Evolutionary conservation across 2,329 filamentous ascomycete genomes (phyloP).

Genomic region (Trichoderma hamatum): DNA sequence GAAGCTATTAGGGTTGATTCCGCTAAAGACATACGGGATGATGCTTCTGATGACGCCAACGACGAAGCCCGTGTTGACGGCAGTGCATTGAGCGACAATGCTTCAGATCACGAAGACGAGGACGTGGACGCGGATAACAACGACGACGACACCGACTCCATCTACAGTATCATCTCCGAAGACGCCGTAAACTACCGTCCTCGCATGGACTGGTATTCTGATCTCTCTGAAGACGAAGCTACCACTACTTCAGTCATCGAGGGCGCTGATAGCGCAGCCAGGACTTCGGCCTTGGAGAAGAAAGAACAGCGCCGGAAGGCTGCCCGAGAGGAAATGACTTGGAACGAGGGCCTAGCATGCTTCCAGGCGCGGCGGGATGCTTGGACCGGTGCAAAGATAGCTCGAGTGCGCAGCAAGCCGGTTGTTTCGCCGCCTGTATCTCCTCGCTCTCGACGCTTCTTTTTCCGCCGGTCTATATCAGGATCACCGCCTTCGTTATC

Average conservation of each 20-base stretch:
- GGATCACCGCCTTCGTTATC: slow-evolving; percentile 43
- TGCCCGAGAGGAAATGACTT: slow-evolving; percentile 66
- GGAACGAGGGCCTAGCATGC: slow-evolving; percentile 81
- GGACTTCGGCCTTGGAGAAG: slow-evolving; percentile 50
- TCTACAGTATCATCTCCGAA: slow-evolving; percentile 62
- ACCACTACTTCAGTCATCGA: slow-evolving; percentile 50
- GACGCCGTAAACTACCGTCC: slow-evolving; percentile 54
- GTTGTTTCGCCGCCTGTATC: slow-evolving; percentile 46
- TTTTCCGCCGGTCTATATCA: slow-evolving; percentile 52
- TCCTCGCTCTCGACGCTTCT: slow-evolving; percentile 53
- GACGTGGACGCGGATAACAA: slow-evolving; percentile 46
- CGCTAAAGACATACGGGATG: slow-evolving; percentile 35
- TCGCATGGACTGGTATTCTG: slow-evolving; percentile 60
- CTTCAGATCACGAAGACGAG: slow-evolving; percentile 41
- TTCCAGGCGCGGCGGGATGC: slow-evolving; percentile 77
- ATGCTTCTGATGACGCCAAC: slow-evolving; percentile 41
- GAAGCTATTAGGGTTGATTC: slow-evolving; percentile 18
- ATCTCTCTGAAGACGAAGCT: slow-evolving; percentile 56
- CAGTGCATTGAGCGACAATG: slow-evolving; percentile 42
- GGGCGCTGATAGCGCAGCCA: slow-evolving; percentile 48
- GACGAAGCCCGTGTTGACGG: slow-evolving; percentile 43
- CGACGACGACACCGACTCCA: slow-evolving; percentile 51
- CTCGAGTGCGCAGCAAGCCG: slow-evolving; percentile 56
- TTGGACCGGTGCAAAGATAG: slow-evolving; percentile 78
- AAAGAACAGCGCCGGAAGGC: slow-evolving; percentile 60